Evolutionary conservation across 2,329 filamentous ascomycete genomes (phyloP).

Genomic region (Drechslerella coelobrocha): DNA sequence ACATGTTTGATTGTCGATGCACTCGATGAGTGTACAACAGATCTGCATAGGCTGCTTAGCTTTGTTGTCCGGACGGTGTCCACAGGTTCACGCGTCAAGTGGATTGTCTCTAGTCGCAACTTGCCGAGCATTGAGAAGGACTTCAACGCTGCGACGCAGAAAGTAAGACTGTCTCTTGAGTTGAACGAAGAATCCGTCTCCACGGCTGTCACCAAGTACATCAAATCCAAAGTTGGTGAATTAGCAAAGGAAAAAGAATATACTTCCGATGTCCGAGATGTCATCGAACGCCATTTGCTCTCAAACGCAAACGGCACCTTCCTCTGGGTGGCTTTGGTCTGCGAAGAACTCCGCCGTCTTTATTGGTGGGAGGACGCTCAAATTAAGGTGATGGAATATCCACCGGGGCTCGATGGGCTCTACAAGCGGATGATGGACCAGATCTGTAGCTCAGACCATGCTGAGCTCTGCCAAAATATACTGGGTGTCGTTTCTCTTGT

Average conservation of each 20-base stretch:
- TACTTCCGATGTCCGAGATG: slow-evolving; percentile 24
- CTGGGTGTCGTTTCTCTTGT: slow-evolving; percentile 55
- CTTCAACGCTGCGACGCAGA: slow-evolving; percentile 53
- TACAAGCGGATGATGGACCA: slow-evolving; percentile 59
- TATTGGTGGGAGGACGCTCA: slow-evolving; percentile 53
- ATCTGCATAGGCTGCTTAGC: slow-evolving; percentile 56
- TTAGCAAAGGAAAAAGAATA: slow-evolving; percentile 52
- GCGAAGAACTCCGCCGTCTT: slow-evolving; percentile 57
- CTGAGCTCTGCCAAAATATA: slow-evolving; percentile 56
- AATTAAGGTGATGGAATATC: slow-evolving; percentile 55
- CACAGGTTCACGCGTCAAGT: slow-evolving; percentile 57
- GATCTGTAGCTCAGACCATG: slow-evolving; percentile 56
- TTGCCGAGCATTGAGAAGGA: slow-evolving; percentile 57
- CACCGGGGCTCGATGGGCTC: slow-evolving; percentile 57
- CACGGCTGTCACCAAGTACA: slow-evolving; percentile 58
- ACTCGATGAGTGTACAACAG: slow-evolving; percentile 60
- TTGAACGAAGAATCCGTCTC: slow-evolving; percentile 57
- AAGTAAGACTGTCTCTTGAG: slow-evolving; percentile 57
- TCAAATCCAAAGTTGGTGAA: slow-evolving; percentile 56
- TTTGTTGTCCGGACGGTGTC: slow-evolving; percentile 56
- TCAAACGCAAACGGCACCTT: slow-evolving; percentile 57
- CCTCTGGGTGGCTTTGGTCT: slow-evolving; percentile 59
- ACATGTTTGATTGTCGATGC: slow-evolving; percentile 61
- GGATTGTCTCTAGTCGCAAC: slow-evolving; percentile 62
- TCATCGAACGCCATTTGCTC: slow-evolving; percentile 54